phyloP scores from a whole-genome alignment of 305 asterid genomes.

The Solanum hybrid region DNA sequence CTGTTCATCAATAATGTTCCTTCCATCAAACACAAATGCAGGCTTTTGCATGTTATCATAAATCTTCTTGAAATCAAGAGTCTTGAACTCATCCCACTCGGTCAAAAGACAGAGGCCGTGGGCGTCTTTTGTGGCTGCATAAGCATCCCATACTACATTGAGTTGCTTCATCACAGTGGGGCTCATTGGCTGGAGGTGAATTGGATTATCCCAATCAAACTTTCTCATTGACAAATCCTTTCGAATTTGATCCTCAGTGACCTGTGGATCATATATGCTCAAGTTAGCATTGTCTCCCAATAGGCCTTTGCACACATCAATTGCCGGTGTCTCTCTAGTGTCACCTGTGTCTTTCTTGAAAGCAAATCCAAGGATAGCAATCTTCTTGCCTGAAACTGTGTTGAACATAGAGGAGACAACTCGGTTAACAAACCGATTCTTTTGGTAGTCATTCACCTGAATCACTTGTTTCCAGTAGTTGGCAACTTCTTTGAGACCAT shows the following conservation, averaged over 20 bases:
- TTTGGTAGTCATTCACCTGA: conserved; percentile 25
- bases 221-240: conserved; percentile 13
- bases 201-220: conserved; percentile 24
- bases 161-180: conserved; percentile 9
- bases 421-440: conserved; percentile 18
- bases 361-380: conserved; percentile 16
- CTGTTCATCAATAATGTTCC: conserved; percentile 10
- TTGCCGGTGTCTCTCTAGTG: conserved; percentile 22
- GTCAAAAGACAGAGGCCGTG: conserved; percentile 21
- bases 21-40: conserved; percentile 28
- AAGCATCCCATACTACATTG: conserved; percentile 16
- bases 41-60: conserved; percentile 23
- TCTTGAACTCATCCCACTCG: conserved; percentile 21
- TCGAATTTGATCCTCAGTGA: conserved; percentile 15
- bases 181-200: conserved; percentile 17
- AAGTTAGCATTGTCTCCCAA: conserved; percentile 17
- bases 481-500: conserved; percentile 19
- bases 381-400: conserved; percentile 19
- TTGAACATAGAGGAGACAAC: conserved; percentile 26
- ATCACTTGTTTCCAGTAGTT: conserved; percentile 25
- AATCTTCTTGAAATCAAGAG: conserved; percentile 16
- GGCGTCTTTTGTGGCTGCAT: conserved; percentile 20
- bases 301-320: conserved; percentile 25
- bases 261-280: conserved; percentile 27
- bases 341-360: conserved; percentile 24